Conservation (phyloP, 2,329 filamentous ascomycete species). For the Emmonsiellopsis sp. region DNA sequence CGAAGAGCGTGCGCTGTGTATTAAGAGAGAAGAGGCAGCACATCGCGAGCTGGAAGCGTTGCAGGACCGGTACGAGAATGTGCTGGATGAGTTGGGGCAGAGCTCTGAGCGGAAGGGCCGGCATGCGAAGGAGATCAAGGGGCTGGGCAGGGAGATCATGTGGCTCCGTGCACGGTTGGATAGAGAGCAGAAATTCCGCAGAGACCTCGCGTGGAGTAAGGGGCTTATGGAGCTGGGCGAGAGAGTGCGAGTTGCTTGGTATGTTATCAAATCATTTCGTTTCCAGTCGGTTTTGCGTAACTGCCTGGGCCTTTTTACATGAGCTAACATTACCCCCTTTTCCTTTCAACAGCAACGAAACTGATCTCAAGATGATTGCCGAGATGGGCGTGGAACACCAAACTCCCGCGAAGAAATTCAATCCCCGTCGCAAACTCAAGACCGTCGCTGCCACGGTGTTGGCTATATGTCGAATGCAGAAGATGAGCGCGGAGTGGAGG, state of each 20-base stretch:
- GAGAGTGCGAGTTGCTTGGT: slow-evolving; percentile 60
- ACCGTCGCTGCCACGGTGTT: slow-evolving; percentile 35
- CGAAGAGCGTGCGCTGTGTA: slow-evolving; percentile 36
- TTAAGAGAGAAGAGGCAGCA: slow-evolving; percentile 32
- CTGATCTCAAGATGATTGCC: slow-evolving; percentile 76
- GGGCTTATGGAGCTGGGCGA: slow-evolving; percentile 76
- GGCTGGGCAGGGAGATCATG: slow-evolving; percentile 79
- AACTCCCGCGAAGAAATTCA: slow-evolving; percentile 18
- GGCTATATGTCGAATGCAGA: slow-evolving; percentile 38
- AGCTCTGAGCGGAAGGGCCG: slow-evolving; percentile 34
- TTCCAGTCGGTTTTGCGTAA: not conserved
- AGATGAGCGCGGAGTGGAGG: slow-evolving; percentile 37
- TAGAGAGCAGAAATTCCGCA: slow-evolving; percentile 71
- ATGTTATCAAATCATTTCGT: slow-evolving; percentile 36
- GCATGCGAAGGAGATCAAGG: slow-evolving; percentile 60
- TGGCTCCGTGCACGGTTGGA: slow-evolving; percentile 77
- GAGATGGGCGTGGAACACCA: slow-evolving; percentile 62
- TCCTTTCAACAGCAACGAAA: slow-evolving; percentile 63
- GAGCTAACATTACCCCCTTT: slow-evolving; percentile 1
- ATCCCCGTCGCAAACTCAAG: slow-evolving; percentile 33
- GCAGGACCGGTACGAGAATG: slow-evolving; percentile 56
- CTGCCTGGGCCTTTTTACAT: not conserved
- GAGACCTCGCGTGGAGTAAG: slow-evolving; percentile 79
- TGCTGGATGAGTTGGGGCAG: slow-evolving; percentile 35
- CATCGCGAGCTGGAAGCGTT: slow-evolving; percentile 36